Percentiles rank a stretch among this genome's conserved stretches.
These are phyloP conservation scores for Lichina pygmaea DNA, from an alignment of 495 filamentous ascomycete genomes.

Conservation along the genomic window DNA sequence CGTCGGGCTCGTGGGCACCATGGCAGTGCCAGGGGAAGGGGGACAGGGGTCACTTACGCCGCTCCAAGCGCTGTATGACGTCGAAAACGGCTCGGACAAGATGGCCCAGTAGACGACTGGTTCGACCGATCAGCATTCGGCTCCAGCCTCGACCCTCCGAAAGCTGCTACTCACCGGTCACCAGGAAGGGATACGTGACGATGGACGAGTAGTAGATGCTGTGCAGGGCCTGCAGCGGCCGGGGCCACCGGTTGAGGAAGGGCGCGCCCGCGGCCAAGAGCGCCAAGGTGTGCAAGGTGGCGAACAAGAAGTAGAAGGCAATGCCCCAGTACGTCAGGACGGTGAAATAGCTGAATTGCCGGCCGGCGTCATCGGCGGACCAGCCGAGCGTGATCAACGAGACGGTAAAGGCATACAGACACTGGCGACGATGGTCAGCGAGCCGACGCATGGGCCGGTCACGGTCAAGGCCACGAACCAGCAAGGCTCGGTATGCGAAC, in stretches of 20 bases:
- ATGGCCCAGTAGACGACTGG: slow-evolving; percentile 25
- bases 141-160: too few species aligned
- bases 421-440: slow-evolving; percentile 7
- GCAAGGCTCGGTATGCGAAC: slow-evolving; percentile 25
- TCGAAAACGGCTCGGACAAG: background rate
- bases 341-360: slow-evolving; percentile 58
- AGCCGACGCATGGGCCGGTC: background rate
- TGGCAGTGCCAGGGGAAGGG: background rate
- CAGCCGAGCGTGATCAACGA: slow-evolving; percentile 42
- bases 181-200: slow-evolving; percentile 38
- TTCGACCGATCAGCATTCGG: slow-evolving; percentile 2
- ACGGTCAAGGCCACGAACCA: slow-evolving; percentile 14
- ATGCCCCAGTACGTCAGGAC: slow-evolving; percentile 54
- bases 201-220: slow-evolving; percentile 36
- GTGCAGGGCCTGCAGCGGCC: slow-evolving; percentile 35
- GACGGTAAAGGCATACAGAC: slow-evolving; percentile 43
- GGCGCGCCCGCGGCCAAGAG: slow-evolving; percentile 29
- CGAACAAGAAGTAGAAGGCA: slow-evolving; percentile 45
- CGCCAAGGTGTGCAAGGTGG: slow-evolving; percentile 33
- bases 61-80: background rate
- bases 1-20: slow-evolving; percentile 1
- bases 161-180: slow-evolving; percentile 10
- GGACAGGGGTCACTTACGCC: background rate
- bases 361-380: slow-evolving; percentile 18
- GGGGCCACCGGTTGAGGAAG: slow-evolving; percentile 32